Evolutionary conservation across 148 eudicot species (phyloP).

Genomic region (Cornus florida): DNA sequence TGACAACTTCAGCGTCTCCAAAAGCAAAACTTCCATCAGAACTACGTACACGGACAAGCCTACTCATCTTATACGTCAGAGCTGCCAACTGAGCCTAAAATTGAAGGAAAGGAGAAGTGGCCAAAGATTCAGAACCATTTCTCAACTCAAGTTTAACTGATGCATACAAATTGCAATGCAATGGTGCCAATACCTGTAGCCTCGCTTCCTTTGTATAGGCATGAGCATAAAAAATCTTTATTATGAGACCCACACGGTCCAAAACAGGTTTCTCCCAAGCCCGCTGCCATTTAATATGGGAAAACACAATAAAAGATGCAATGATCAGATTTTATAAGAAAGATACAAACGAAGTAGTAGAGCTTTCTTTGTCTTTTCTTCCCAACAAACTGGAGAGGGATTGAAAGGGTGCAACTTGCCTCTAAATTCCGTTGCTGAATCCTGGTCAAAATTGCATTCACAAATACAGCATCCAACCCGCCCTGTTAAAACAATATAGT

Average conservation of each 20-base stretch:
- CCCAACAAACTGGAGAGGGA: neutral
- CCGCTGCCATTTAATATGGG: slow-evolving; percentile 46
- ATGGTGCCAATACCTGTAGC: slow-evolving; percentile 61
- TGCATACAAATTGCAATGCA: neutral
- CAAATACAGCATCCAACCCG: slow-evolving; percentile 83
- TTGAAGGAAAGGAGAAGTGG: neutral
- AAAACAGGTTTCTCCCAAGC: slow-evolving; percentile 85
- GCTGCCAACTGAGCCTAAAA: slow-evolving; percentile 94
- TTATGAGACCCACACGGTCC: slow-evolving; percentile 90
- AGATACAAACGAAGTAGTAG: neutral
- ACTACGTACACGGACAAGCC: slow-evolving; percentile 88
- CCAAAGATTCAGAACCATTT: slow-evolving; percentile 2
- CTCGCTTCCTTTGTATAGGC: slow-evolving; percentile 95
- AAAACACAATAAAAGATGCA: slow-evolving; percentile 2
- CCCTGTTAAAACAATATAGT: slow-evolving; percentile 34
- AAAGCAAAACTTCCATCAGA: slow-evolving; percentile 74
- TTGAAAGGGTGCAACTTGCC: slow-evolving; percentile 40
- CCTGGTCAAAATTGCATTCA: slow-evolving; percentile 72
- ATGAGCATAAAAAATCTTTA: slow-evolving; percentile 94
- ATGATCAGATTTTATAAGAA: neutral
- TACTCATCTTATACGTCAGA: slow-evolving; percentile 78
- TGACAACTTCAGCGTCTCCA: slow-evolving; percentile 98
- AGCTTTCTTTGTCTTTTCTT: neutral
- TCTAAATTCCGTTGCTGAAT: slow-evolving; percentile 92
- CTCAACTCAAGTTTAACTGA: neutral